Evolutionary conservation across 306 rosid genomes (phyloP).

Genomic region (Prunus padus): DNA sequence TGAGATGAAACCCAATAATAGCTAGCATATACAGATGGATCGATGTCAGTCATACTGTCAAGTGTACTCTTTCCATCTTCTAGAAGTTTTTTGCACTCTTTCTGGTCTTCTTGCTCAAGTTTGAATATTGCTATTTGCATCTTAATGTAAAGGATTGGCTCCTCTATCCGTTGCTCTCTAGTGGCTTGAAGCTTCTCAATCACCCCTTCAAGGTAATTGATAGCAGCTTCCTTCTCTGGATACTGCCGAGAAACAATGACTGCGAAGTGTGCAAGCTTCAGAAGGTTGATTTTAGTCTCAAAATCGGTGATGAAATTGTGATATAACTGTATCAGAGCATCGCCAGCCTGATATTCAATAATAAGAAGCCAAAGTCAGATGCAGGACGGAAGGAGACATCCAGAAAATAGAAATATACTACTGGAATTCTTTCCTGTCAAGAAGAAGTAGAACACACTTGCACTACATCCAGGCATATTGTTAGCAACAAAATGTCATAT

Average conservation of each 20-base stretch:
- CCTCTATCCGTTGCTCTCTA: slow-evolving; percentile 88
- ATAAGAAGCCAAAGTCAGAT: slow-evolving; percentile 9
- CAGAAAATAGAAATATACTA: background rate
- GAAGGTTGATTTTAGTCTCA: slow-evolving; percentile 96
- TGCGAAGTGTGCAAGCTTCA: slow-evolving; percentile 98
- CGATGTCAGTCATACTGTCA: slow-evolving; percentile 98
- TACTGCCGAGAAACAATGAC: slow-evolving; percentile 96
- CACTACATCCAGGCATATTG: background rate
- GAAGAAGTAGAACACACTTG: background rate
- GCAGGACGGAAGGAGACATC: background rate
- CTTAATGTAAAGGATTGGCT: slow-evolving; percentile 87
- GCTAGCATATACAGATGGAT: slow-evolving; percentile 93
- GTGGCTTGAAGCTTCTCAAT: slow-evolving; percentile 88
- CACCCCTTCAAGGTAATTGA: slow-evolving; percentile 81
- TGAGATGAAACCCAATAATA: slow-evolving; percentile 98
- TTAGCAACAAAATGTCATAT: background rate
- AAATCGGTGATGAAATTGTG: slow-evolving; percentile 98
- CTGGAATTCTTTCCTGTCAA: background rate
- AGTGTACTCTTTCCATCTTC: slow-evolving; percentile 94
- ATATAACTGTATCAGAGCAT: slow-evolving; percentile 90
- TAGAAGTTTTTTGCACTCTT: slow-evolving; percentile 84
- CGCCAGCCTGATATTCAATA: slow-evolving; percentile 79
- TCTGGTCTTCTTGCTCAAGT: slow-evolving; percentile 84
- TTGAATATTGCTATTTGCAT: slow-evolving; percentile 85
- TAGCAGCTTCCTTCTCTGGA: slow-evolving; percentile 92